Conservation (phyloP, 805 yeast genomes). For the Saccharomyces mikatae region DNA sequence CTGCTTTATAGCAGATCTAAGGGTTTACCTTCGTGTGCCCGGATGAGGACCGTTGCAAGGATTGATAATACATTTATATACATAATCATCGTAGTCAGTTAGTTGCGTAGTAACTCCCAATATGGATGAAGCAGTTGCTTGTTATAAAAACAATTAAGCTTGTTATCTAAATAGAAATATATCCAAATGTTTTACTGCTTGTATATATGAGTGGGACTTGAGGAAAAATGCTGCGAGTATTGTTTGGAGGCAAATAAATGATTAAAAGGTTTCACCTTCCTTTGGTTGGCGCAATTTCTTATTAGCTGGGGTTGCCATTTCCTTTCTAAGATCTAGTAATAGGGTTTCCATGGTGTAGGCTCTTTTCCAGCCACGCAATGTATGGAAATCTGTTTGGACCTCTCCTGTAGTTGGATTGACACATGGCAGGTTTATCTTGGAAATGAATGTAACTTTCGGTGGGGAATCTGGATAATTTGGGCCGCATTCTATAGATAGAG, state of each 20-base stretch:
- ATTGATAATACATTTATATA: slow-evolving; percentile 32
- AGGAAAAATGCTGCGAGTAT: neutral
- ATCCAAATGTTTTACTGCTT: neutral
- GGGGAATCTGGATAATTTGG: slow-evolving; percentile 81
- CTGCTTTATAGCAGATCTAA: slow-evolving; percentile 41
- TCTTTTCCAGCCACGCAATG: slow-evolving; percentile 78
- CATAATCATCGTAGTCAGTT: neutral
- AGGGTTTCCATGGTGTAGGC: slow-evolving; percentile 91
- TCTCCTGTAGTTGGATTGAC: slow-evolving; percentile 60
- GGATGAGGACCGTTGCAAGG: slow-evolving; percentile 58
- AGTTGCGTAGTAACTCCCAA: neutral
- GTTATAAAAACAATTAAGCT: neutral
- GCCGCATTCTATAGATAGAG: slow-evolving; percentile 74
- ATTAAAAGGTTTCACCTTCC: slow-evolving; percentile 66
- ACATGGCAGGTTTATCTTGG: slow-evolving; percentile 85
- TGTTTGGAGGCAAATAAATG: neutral
- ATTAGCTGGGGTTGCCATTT: slow-evolving; percentile 78
- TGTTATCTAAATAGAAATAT: neutral
- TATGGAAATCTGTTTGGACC: slow-evolving; percentile 51
- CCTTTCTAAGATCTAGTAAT: slow-evolving; percentile 77
- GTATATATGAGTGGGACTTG: neutral
- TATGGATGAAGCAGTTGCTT: neutral
- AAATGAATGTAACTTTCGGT: slow-evolving; percentile 71
- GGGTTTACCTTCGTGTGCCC: slow-evolving; percentile 72
- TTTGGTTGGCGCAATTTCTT: slow-evolving; percentile 84